Evolutionary conservation across 73 alveolate species (phyloP), one percentile per base, ranked within the genome.

Genomic region (Paramecium sexaurelia): DNA sequence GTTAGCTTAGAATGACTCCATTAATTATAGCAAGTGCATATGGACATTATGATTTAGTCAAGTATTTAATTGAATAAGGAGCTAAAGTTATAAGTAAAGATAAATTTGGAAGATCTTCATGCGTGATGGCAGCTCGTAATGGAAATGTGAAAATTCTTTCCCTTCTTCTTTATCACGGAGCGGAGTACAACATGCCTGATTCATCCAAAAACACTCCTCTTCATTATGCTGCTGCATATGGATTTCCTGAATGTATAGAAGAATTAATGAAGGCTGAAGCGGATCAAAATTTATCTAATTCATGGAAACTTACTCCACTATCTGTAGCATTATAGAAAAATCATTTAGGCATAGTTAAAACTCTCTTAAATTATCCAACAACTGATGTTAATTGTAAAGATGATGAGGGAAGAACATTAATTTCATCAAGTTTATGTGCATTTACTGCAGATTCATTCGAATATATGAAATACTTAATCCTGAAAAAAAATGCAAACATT

Each of bases 201-300:
- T 96, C 99, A 20, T 97, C 99, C 13, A 91, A 86, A 68, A 98
- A 98, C 75, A 85, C 95, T 10, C 99, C 99, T 15, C 94, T 98
- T 8, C 99, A 98, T 92, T 98, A 98, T 95, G 99, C 99, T 27
- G 97, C 99, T 85, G 99, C 99, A 1, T 98, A 95, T 40, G 99
- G 99, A 20, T 97, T 96, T 95, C 83, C 92, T 55, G 98, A 96
- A 5, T 94, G 98, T 26, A 93, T 96, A 32, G 97, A 96, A 55
- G 57, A 97, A 85, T 93, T 98, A 39, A 55, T 96, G 57, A 85
- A 94, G 43, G 99, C 99, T 1, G 99, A 99, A 82, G 99, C 99
- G 10, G 97, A 97, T 82, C 96, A 97, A 8, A 98, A 97, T 92
- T 95, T 98, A 20, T 73, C 75, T n/a, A 98, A 98, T 91, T 98